Base-by-base conservation (phyloP, 2,329 filamentous ascomycete genomes). In the Claviceps maximensis region DNA sequence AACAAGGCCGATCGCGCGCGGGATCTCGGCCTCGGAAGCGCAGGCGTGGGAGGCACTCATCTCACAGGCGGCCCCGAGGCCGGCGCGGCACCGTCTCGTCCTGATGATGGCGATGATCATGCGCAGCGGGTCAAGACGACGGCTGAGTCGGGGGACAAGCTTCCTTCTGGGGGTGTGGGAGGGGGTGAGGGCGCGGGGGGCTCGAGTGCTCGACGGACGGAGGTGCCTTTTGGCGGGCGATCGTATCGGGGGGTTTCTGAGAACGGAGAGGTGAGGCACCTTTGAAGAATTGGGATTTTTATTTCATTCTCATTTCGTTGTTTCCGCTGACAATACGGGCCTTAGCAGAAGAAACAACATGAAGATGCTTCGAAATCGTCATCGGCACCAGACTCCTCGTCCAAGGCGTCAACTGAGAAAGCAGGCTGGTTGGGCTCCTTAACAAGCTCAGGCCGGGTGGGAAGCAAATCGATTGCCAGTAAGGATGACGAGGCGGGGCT, bases 151-250 rank as follows among this genome's bases (percentile, higher is more conserved):
- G 48, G 31, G 25, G 65, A 67, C n/a, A 59, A 67, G 54, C 60
- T 69, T 0, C 66, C 67, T 5, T 60, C 63, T 1, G 67, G 67
- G 1, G 62, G 63, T 6, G 61, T 66, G 1, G 66, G 66, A 0
- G 67, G 67, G 1, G 66, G 67, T 2, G 52, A 55, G 5, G 66
- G 66, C 1, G 61, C 44, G 1, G 67, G 64, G 4, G 62, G 61
- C 23, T 42, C 60, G 19, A 63, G 62, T 38, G 55, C 60, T 17
- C 61, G 67, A 12, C 57, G 57, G 7, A 57, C 66, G 13, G 63
- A 68, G 56, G 55, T 64, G 53, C 49, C 58, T 15, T 27, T 53
- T 53, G 55, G 51, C 6, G 21, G 44, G 36, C n/a, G 19, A 9
- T 31, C 29, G 1, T 47, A 31, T 29, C 44, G n/a, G 44, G 44